Evolutionary conservation across 805 yeast species (phyloP).

Genomic region (Candida coleopterorum): DNA sequence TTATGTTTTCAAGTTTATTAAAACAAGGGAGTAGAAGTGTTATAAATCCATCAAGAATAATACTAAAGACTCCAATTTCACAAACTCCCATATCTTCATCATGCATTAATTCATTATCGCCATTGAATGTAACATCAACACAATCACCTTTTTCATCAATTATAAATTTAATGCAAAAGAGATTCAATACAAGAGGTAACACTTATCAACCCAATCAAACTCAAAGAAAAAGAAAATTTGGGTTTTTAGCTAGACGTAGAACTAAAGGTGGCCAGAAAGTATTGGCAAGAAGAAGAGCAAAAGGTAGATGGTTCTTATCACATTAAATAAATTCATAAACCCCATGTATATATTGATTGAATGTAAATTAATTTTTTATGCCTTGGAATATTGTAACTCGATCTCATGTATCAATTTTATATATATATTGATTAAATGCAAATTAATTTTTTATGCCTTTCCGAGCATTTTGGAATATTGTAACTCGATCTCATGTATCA

Average conservation of each 20-base stretch:
- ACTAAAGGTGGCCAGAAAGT: slow-evolving; percentile 73
- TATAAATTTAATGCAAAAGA: slow-evolving; percentile 38
- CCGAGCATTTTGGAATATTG: slow-evolving; percentile 49
- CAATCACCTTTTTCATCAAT: slow-evolving; percentile 7
- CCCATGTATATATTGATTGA: not conserved
- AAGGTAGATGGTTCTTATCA: slow-evolving; percentile 91
- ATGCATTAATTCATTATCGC: slow-evolving; percentile 1
- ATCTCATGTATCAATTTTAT: slow-evolving; percentile 40
- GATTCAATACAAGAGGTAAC: slow-evolving; percentile 91
- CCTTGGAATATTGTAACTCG: slow-evolving; percentile 47
- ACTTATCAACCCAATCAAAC: slow-evolving; percentile 92
- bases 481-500: slow-evolving; percentile 64
- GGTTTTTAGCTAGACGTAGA: slow-evolving; percentile 81
- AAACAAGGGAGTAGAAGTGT: slow-evolving; percentile 8
- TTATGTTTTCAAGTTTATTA: slow-evolving; percentile 9
- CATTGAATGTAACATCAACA: not conserved
- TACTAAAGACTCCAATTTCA: not conserved
- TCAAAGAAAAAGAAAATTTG: slow-evolving; percentile 84
- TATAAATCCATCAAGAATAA: slow-evolving; percentile 2
- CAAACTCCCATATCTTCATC: slow-evolving; percentile 1
- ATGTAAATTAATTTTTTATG: slow-evolving; percentile 16
- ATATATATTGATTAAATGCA: slow-evolving; percentile 2
- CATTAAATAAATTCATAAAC: slow-evolving; percentile 46
- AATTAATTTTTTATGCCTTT: slow-evolving; percentile 24
- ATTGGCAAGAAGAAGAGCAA: slow-evolving; percentile 69